Evolutionary conservation across 164 flowering plant genomes (phyloP).

Genomic region (Magnolia changhungtana): DNA sequence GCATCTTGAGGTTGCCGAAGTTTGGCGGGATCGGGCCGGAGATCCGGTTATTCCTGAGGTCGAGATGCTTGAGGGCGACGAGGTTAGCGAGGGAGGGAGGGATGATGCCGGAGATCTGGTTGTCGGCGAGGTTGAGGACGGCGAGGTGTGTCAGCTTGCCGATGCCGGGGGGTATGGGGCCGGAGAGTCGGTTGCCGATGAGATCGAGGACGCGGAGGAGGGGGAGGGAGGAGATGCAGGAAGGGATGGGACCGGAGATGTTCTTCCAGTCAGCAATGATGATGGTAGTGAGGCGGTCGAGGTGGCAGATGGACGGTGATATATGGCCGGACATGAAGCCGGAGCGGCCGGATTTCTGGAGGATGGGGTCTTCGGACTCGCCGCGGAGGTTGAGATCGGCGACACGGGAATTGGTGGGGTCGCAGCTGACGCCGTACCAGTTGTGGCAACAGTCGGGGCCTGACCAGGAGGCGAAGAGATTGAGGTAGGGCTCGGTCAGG

Average conservation of each 20-base stretch:
- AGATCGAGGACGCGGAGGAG: constrained; percentile 65
- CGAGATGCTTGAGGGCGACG: constrained; percentile 62
- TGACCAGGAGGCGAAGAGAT: constrained; percentile 79
- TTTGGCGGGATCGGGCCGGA: constrained; percentile 52
- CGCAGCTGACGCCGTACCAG: constrained; percentile 90
- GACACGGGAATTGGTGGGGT: constrained; percentile 50
- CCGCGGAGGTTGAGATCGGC: constrained; percentile 83
- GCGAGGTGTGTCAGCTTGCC: constrained; percentile 55
- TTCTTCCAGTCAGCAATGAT: constrained; percentile 63
- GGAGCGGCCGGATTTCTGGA: constrained; percentile 48
- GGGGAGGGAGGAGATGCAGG: constrained; percentile 46
- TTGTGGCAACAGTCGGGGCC: constrained; percentile 73
- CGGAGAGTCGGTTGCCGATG: constrained; percentile 66
- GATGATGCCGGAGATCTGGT: constrained; percentile 58
- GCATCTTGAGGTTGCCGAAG: constrained; percentile 55
- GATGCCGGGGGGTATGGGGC: constrained; percentile 54
- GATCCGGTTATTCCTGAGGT: constrained; percentile 60
- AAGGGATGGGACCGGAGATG: constrained; percentile 65
- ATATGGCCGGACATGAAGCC: constrained; percentile 83
- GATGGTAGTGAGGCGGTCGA: constrained; percentile 55
- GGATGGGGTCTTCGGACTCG: constrained; percentile 80
- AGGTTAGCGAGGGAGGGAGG: constrained; percentile 53
- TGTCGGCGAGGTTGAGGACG: constrained; percentile 81
- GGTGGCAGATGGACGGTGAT: constrained; percentile 67
- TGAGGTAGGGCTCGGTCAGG: constrained; percentile 59